Conservation (phyloP, 1,284 basidiomycete species). For the Ceratobasidium sp. region DNA sequence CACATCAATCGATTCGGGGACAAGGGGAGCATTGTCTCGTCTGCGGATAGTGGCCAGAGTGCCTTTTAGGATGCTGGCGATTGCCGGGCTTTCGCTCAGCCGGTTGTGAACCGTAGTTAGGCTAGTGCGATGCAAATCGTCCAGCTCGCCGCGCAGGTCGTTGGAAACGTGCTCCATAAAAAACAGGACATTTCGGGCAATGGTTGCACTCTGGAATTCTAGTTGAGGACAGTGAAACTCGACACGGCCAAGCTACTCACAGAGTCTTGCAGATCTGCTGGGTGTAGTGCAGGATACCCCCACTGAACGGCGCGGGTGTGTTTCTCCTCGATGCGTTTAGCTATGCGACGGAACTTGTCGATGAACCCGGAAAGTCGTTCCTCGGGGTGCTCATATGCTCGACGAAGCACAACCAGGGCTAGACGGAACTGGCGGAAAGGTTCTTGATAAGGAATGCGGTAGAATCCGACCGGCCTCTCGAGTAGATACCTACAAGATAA, state of each 20-base stretch:
- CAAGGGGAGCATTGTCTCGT: neutral
- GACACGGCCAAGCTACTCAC: neutral
- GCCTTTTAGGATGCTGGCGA: slow-evolving; percentile 3
- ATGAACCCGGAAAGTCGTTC: slow-evolving; percentile 18
- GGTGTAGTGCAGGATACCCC: slow-evolving; percentile 25
- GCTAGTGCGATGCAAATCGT: neutral
- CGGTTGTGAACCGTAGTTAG: neutral
- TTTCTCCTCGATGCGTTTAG: slow-evolving; percentile 8
- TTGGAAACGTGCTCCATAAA: neutral
- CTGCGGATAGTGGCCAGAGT: slow-evolving; percentile 14
- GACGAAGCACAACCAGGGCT: neutral
- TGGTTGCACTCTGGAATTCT: slow-evolving; percentile 8
- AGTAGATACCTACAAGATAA: slow-evolving; percentile 19
- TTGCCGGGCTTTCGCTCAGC: slow-evolving; percentile 9
- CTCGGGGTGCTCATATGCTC: slow-evolving; percentile 14
- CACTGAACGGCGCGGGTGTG: slow-evolving; percentile 15
- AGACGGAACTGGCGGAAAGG: slow-evolving; percentile 32
- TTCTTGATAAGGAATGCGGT: slow-evolving; percentile 1
- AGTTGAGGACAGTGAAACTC: neutral
- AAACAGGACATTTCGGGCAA: neutral
- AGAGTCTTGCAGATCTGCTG: slow-evolving; percentile 15
- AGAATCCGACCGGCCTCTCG: neutral
- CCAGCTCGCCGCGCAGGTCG: neutral
- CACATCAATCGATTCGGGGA: neutral
- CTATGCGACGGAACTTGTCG: slow-evolving; percentile 4